Conservation (phyloP, 768 basidiomycete species). For the Coprinellus micaceus region DNA sequence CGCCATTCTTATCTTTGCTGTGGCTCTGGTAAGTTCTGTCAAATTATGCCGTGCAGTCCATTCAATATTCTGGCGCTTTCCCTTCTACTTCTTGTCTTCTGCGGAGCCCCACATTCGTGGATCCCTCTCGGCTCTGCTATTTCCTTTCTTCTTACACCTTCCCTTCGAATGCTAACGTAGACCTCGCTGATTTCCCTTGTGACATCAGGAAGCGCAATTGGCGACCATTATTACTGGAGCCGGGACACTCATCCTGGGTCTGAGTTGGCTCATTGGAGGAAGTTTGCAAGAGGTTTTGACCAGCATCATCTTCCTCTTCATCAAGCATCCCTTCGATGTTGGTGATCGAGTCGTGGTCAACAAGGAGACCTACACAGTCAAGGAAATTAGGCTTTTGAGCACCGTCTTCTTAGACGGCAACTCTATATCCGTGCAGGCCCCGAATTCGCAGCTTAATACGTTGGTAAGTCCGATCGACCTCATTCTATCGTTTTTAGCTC, state of each 20-base stretch:
- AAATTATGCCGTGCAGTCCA: background rate
- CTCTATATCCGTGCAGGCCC: constrained; percentile 64
- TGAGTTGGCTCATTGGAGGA: constrained; percentile 84
- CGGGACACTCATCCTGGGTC: constrained; percentile 56
- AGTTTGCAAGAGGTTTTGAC: constrained; percentile 78
- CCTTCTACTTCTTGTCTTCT: background rate
- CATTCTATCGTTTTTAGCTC: too few relatives aligned
- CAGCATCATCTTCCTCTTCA: constrained; percentile 88
- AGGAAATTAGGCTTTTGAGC: constrained; percentile 81
- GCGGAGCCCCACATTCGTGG: background rate
- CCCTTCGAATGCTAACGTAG: background rate
- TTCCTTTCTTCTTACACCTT: background rate
- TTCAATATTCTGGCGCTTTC: background rate
- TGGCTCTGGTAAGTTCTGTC: constrained; percentile 57
- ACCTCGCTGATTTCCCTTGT: background rate
- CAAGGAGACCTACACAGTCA: constrained; percentile 66
- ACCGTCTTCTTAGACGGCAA: constrained; percentile 66
- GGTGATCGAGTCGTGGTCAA: constrained; percentile 64
- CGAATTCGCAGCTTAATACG: constrained; percentile 58
- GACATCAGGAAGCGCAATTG: constrained; percentile 62
- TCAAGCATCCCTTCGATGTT: constrained; percentile 83
- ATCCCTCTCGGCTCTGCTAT: constrained; percentile 1
- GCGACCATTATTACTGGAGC: constrained; percentile 74
- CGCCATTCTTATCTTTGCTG: constrained; percentile 73
- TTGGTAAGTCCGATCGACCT: constrained; percentile 34